Evolutionary conservation across 257 asterid species (phyloP).

Genomic region (Coffea canephora): DNA sequence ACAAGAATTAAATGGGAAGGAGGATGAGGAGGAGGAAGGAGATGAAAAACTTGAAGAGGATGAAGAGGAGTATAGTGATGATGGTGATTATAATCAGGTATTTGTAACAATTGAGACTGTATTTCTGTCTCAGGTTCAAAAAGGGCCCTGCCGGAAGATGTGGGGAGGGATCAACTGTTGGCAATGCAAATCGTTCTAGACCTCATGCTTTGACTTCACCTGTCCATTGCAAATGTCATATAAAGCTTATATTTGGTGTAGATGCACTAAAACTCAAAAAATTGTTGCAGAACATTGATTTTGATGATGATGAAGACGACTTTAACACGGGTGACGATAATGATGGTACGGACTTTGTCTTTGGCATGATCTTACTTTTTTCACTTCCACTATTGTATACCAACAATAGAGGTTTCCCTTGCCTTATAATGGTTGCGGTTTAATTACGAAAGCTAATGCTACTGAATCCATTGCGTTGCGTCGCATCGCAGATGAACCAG

Average conservation of each 20-base stretch:
- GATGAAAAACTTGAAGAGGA: conserved; percentile 48
- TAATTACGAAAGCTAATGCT: neutral
- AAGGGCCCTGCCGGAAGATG: too few species aligned
- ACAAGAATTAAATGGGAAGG: conserved; percentile 34
- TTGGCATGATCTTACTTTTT: neutral
- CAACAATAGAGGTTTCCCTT: neutral
- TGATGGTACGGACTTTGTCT: conserved; percentile 35
- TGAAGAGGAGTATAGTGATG: conserved; percentile 54
- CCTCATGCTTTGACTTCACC: neutral
- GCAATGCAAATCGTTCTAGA: neutral
- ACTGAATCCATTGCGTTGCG: neutral
- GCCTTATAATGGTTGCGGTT: neutral
- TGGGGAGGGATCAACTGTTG: neutral
- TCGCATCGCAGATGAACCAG: conserved; percentile 22
- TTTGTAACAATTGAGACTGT: neutral
- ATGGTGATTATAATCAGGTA: conserved; percentile 72
- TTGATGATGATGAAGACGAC: conserved; percentile 81
- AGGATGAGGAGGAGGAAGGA: conserved; percentile 56
- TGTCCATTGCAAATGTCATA: neutral
- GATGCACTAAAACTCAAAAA: conserved; percentile 11
- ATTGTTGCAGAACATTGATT: conserved; percentile 42
- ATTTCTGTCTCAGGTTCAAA: neutral
- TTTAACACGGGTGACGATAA: conserved; percentile 54
- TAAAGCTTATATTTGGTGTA: neutral
- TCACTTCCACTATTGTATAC: neutral